Percentiles rank a stretch among this genome's conserved stretches.
Conservation (phyloP, 495 filamentous ascomycete species). For the Darksidea phi region DNA sequence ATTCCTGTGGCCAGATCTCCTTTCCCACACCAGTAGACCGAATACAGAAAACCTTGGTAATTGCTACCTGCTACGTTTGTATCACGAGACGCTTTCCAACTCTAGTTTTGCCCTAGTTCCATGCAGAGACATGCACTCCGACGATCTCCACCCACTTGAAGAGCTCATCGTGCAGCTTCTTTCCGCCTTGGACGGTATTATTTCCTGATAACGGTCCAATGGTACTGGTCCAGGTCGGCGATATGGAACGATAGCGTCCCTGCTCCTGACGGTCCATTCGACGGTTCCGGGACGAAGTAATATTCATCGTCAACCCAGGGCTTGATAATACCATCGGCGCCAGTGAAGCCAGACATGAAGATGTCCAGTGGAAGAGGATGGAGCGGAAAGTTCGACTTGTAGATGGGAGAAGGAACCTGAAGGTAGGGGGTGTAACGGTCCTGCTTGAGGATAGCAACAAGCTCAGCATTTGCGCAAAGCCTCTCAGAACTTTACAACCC, state of each 20-base stretch:
- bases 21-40: background rate
- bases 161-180: background rate
- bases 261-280: conserved; percentile 23
- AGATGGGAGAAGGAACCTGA: background rate
- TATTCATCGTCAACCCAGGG: conserved; percentile 17
- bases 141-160: conserved; percentile 14
- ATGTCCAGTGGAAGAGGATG: background rate
- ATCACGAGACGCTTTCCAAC: background rate
- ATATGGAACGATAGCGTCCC: background rate
- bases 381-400: background rate
- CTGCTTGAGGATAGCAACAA: background rate
- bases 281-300: background rate
- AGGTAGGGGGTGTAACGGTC: too few species aligned
- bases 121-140: conserved; percentile 10
- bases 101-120: background rate
- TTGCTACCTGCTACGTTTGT: conserved; percentile 3
- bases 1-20: background rate
- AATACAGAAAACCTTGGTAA: conserved; percentile 1
- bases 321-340: conserved; percentile 25
- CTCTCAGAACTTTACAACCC: conserved; percentile 2
- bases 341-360: conserved; percentile 11
- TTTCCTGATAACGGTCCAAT: background rate
- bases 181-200: background rate
- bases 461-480: conserved; percentile 22
- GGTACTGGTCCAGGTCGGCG: conserved; percentile 5